Conservation (phyloP, 78 protist species). For the Tieghemostelium lacteum region DNA sequence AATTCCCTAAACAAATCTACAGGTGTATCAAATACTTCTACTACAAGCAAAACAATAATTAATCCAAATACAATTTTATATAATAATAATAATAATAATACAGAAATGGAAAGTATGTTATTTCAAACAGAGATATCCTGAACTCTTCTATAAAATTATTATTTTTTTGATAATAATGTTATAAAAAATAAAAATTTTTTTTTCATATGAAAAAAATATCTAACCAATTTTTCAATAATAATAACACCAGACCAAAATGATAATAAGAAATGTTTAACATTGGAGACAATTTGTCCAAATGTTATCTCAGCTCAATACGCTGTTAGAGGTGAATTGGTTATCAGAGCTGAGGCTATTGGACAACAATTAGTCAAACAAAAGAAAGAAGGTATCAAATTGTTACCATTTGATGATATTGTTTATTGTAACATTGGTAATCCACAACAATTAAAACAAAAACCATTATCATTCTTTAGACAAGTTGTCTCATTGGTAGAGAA, state of each 20-base stretch:
- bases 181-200: too few species aligned
- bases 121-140: background rate
- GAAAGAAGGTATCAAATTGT: slow-evolving; percentile 2
- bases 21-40: background rate
- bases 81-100: too few species aligned
- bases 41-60: background rate
- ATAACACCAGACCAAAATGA: background rate
- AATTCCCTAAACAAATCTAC: too few species aligned
- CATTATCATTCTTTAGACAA: slow-evolving; percentile 96
- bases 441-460: slow-evolving; percentile 94
- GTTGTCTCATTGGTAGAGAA: slow-evolving; percentile 82
- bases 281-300: slow-evolving; percentile 80
- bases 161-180: too few species aligned
- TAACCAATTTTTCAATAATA: too few species aligned
- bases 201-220: too few species aligned
- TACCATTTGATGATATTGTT: slow-evolving; percentile 91
- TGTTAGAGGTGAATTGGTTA: slow-evolving; percentile 89
- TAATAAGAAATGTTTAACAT: slow-evolving; percentile 51
- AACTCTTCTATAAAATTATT: too few species aligned
- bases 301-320: slow-evolving; percentile 87
- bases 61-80: background rate
- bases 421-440: slow-evolving; percentile 99
- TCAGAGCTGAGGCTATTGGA: slow-evolving; percentile 79
- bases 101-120: background rate
- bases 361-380: slow-evolving; percentile 21